These are phyloP conservation scores for Suzukiozyma palmioleophila DNA, from an alignment of 1,139 yeast genomes.

Conservation along the genomic window DNA sequence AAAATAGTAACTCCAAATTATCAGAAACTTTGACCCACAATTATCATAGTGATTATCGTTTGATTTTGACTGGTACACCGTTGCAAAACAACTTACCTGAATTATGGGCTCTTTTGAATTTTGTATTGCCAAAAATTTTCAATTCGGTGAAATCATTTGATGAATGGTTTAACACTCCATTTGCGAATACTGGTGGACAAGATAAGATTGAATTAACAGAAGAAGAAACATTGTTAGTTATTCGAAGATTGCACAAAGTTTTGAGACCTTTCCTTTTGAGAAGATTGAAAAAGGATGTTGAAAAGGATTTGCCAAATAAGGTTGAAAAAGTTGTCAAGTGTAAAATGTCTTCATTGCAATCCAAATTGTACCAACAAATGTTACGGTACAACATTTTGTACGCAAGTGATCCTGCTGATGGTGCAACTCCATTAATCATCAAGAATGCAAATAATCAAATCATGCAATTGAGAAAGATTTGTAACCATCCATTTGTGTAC, in stretches of 20 bases:
- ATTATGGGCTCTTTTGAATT: conserved; percentile 77
- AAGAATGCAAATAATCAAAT: conserved; percentile 88
- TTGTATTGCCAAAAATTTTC: conserved; percentile 75
- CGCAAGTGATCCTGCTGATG: conserved; percentile 48
- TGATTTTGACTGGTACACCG: conserved; percentile 85
- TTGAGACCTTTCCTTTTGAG: conserved; percentile 90
- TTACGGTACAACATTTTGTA: conserved; percentile 63
- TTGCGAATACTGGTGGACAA: conserved; percentile 77
- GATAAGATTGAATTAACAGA: conserved; percentile 76
- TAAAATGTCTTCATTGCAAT: conserved; percentile 86
- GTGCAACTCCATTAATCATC: conserved; percentile 50
- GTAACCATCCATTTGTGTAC: conserved; percentile 96
- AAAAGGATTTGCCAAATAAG: conserved; percentile 92
- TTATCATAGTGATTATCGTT: conserved; percentile 70
- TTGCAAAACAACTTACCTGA: conserved; percentile 82
- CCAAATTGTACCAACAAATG: conserved; percentile 75
- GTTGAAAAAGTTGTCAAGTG: conserved; percentile 94
- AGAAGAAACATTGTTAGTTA: conserved; percentile 92
- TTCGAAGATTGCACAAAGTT: conserved; percentile 93
- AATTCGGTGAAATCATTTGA: conserved; percentile 83
- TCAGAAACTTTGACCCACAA: conserved; percentile 68
- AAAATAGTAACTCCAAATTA: conserved; percentile 70
- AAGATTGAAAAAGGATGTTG: conserved; percentile 95
- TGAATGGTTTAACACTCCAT: conserved; percentile 85
- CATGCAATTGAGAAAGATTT: conserved; percentile 93